Evolutionary conservation across 352 stramenopile species (phyloP).

Genomic region (Blastocystis sp.): DNA sequence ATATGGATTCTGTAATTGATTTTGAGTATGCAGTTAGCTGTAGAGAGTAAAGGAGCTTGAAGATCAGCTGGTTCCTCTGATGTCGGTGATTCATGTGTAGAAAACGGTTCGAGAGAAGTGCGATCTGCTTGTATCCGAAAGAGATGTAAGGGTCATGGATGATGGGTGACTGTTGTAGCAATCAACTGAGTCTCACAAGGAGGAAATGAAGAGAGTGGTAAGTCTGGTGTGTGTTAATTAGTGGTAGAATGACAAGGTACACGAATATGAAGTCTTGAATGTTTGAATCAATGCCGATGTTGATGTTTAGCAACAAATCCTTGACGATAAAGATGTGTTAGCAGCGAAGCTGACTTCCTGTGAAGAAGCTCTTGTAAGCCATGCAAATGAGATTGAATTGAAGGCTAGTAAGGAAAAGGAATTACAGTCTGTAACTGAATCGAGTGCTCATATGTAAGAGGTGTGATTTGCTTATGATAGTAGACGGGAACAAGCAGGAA

Average conservation of each 20-base stretch:
- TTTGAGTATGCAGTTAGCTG: not conserved
- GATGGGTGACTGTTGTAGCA: not conserved
- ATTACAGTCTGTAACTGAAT: not conserved
- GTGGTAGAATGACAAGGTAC: too few relatives aligned
- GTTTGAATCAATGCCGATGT: not conserved
- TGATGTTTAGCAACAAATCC: not conserved
- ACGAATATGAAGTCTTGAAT: not conserved
- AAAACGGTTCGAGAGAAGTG: not conserved
- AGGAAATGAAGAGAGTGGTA: too few relatives aligned
- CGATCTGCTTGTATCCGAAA: not conserved
- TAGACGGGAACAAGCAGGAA: slow-evolving; percentile 31
- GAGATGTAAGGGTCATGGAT: not conserved
- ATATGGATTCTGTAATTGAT: not conserved
- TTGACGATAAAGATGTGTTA: not conserved
- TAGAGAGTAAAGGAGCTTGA: slow-evolving; percentile 19
- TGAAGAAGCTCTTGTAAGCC: not conserved
- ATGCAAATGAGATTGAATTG: not conserved
- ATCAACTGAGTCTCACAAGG: too few relatives aligned
- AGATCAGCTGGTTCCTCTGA: not conserved
- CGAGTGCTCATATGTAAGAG: not conserved
- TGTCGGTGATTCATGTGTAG: not conserved
- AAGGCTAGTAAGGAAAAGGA: slow-evolving; percentile 4
- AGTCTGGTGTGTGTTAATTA: too few relatives aligned
- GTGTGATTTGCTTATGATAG: not conserved
- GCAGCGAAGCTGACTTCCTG: not conserved